A percentile compares a stretch with the other conserved stretches of the same genome.
Evolutionary conservation across 768 basidiomycete species (phyloP).

Genomic region (Phaeotremella skinneri): DNA sequence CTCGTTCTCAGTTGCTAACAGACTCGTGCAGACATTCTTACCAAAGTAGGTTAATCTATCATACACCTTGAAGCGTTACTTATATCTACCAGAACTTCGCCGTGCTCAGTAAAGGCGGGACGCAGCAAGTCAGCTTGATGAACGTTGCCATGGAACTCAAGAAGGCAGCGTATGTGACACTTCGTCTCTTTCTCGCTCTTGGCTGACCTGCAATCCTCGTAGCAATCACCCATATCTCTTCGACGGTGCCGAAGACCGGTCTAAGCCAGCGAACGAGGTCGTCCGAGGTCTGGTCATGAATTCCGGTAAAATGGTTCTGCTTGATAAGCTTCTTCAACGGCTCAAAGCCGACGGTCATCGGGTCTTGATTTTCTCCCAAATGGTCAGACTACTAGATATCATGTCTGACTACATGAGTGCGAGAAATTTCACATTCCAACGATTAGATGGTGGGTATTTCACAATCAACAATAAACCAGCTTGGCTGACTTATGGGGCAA

Average conservation of each 20-base stretch:
- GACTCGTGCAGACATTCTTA: constrained; percentile 67
- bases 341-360: constrained; percentile 90
- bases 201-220: background rate
- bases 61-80: constrained; percentile 1
- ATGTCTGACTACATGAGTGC: constrained; percentile 93
- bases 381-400: constrained; percentile 98
- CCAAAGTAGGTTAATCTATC: constrained; percentile 61
- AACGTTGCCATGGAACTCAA: constrained; percentile 99
- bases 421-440: constrained; percentile 86
- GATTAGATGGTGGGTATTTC: constrained; percentile 75
- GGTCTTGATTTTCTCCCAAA: constrained; percentile 96
- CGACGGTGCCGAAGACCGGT: constrained; percentile 76
- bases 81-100: constrained; percentile 71
- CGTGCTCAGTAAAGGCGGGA: constrained; percentile 77
- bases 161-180: constrained; percentile 65
- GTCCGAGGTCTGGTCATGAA: constrained; percentile 97
- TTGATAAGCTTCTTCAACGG: constrained; percentile 91
- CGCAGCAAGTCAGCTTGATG: constrained; percentile 84
- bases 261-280: constrained; percentile 63
- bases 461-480: background rate
- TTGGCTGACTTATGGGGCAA: background rate
- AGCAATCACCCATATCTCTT: constrained; percentile 93
- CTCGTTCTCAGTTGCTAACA: constrained; percentile 2
- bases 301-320: constrained; percentile 95
- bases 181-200: background rate